Conservation (phyloP, 2,329 filamentous ascomycete species). For the Nothomitra cinnamomea region DNA sequence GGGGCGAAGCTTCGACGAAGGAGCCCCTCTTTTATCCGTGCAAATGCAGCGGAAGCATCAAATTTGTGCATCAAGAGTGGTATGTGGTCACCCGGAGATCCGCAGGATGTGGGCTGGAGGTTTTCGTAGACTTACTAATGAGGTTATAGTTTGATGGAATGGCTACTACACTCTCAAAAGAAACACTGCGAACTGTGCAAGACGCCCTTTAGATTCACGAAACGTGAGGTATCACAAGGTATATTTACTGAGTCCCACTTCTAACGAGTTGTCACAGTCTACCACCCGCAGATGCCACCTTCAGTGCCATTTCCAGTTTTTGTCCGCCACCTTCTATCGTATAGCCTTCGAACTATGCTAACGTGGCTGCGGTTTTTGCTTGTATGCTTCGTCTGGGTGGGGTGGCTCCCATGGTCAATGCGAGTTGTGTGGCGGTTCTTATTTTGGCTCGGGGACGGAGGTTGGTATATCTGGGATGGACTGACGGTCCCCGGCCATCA, state of each 20-base stretch:
- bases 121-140: neutral
- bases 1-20: slow-evolving; percentile 63
- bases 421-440: slow-evolving; percentile 81
- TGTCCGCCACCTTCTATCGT: slow-evolving; percentile 56
- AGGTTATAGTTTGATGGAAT: slow-evolving; percentile 58
- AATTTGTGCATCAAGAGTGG: slow-evolving; percentile 94
- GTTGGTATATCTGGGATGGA: slow-evolving; percentile 31
- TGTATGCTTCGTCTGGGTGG: slow-evolving; percentile 75
- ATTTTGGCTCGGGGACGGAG: slow-evolving; percentile 83
- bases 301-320: slow-evolving; percentile 70
- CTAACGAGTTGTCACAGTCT: slow-evolving; percentile 31
- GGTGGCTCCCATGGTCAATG: slow-evolving; percentile 78
- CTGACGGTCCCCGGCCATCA: neutral
- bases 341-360: slow-evolving; percentile 52
- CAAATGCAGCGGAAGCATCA: slow-evolving; percentile 98
- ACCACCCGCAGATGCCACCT: slow-evolving; percentile 83
- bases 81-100: neutral
- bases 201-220: slow-evolving; percentile 94
- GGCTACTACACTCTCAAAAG: slow-evolving; percentile 96
- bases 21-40: slow-evolving; percentile 94
- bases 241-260: neutral
- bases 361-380: slow-evolving; percentile 65
- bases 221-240: slow-evolving; percentile 28
- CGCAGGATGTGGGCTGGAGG: neutral
- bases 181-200: slow-evolving; percentile 99